Conservation (phyloP, 2,329 filamentous ascomycete genomes). For the Trichoderma koningiopsis region DNA sequence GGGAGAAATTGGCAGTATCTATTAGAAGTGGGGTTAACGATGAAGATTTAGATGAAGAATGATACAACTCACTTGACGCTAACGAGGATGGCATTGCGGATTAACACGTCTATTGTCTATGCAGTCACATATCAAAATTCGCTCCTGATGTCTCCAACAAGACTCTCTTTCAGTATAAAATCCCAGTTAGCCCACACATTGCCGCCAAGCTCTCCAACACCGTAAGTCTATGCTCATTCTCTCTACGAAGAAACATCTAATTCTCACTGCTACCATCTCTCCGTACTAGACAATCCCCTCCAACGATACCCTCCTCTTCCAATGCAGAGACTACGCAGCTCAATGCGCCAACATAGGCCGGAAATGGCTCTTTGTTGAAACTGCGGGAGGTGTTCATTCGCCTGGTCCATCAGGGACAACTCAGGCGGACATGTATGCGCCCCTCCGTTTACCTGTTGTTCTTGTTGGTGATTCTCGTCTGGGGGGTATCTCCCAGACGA, state of each 20-base stretch:
- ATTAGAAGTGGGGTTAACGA: neutral
- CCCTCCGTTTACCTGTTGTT: constrained; percentile 71
- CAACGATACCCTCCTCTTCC: constrained; percentile 52
- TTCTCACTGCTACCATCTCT: neutral
- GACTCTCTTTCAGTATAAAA: constrained; percentile 71
- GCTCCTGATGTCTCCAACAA: constrained; percentile 51
- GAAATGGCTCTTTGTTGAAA: constrained; percentile 74
- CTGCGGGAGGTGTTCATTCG: constrained; percentile 80
- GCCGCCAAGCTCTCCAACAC: constrained; percentile 58
- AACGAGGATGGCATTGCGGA: neutral
- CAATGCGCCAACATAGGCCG: constrained; percentile 45
- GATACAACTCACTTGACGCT: neutral
- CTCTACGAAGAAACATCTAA: constrained; percentile 10
- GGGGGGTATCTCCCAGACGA: constrained; percentile 78
- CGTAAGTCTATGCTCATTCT: constrained; percentile 35
- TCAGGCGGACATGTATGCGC: constrained; percentile 76
- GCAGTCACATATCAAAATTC: constrained; percentile 65
- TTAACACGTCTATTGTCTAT: neutral
- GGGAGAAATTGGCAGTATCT: neutral
- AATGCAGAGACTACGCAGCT: constrained; percentile 43
- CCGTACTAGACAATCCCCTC: constrained; percentile 51
- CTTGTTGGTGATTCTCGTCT: constrained; percentile 75
- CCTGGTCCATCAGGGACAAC: constrained; percentile 74
- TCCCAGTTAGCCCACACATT: constrained; percentile 76
- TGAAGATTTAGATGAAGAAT: constrained; percentile 4